phyloP scores from a whole-genome alignment of 495 filamentous ascomycete species.

The Venustampulla echinocandica region DNA sequence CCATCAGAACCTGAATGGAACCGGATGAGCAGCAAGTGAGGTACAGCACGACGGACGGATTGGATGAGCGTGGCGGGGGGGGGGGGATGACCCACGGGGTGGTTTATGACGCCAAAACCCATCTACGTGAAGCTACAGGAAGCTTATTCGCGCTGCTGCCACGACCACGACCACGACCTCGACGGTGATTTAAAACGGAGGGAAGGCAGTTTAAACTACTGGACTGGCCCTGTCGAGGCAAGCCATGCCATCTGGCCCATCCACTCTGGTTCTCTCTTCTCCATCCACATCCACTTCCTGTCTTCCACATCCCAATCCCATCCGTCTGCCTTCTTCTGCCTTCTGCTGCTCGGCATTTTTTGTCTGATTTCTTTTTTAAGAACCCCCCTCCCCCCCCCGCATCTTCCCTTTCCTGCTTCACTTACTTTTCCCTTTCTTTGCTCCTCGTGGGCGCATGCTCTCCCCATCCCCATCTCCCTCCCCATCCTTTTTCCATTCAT shows the following conservation, averaged over 20 bases:
- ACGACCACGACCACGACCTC: too few relatives aligned
- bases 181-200: slow-evolving; percentile 21
- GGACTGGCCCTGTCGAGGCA: slow-evolving; percentile 13
- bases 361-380: too few relatives aligned
- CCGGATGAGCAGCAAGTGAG: too few relatives aligned
- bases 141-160: slow-evolving; percentile 15
- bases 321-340: too few relatives aligned
- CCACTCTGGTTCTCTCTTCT: too few relatives aligned
- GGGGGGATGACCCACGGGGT: too few relatives aligned
- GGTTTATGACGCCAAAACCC: slow-evolving; percentile 19
- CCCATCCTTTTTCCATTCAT: neutral
- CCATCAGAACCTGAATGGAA: too few relatives aligned
- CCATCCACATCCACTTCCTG: too few relatives aligned
- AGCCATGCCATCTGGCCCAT: slow-evolving; percentile 6
- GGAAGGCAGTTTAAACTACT: too few relatives aligned
- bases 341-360: slow-evolving; percentile 18
- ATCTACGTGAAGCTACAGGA: slow-evolving; percentile 5
- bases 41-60: too few relatives aligned
- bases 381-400: slow-evolving; percentile 2
- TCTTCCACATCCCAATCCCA: too few relatives aligned
- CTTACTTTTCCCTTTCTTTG: neutral
- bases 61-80: too few relatives aligned
- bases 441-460: neutral
- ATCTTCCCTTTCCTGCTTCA: neutral
- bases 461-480: neutral